phyloP scores from a whole-genome alignment of 2,329 filamentous ascomycete species.

The Phaeosphaeria sp. region DNA sequence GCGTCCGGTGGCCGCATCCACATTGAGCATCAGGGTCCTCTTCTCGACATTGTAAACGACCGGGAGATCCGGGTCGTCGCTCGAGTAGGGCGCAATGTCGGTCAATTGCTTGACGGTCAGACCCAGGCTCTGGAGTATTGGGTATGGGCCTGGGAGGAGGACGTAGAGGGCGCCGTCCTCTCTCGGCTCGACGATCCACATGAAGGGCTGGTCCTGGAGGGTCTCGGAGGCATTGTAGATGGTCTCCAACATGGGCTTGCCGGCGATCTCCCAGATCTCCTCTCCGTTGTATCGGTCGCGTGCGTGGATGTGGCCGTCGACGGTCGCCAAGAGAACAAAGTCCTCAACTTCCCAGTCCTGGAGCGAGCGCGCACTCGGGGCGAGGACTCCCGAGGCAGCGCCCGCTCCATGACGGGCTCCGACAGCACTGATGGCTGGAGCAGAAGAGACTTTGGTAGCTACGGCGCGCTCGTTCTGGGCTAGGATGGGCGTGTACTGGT shows the following conservation, averaged over 20 bases:
- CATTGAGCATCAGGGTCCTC: slow-evolving; percentile 85
- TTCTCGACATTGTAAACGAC: slow-evolving; percentile 92
- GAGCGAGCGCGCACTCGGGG: slow-evolving; percentile 88
- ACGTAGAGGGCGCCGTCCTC: slow-evolving; percentile 87
- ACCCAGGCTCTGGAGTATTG: slow-evolving; percentile 69
- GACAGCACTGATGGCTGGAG: slow-evolving; percentile 90
- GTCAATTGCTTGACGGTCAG: slow-evolving; percentile 86
- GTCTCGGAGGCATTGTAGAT: slow-evolving; percentile 68
- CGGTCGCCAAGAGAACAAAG: slow-evolving; percentile 99
- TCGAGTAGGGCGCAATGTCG: slow-evolving; percentile 80
- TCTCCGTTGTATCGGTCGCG: slow-evolving; percentile 86
- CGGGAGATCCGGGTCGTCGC: slow-evolving; percentile 68
- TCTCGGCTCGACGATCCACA: slow-evolving; percentile 95
- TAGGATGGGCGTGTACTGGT: slow-evolving; percentile 34
- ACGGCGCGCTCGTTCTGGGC: slow-evolving; percentile 85
- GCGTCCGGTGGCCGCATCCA: slow-evolving; percentile 84
- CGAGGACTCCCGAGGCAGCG: slow-evolving; percentile 55
- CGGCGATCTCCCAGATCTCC: slow-evolving; percentile 84
- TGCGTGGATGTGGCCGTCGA: slow-evolving; percentile 95
- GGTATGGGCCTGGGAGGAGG: slow-evolving; percentile 73
- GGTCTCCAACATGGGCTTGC: slow-evolving; percentile 89
- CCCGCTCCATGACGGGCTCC: slow-evolving; percentile 83
- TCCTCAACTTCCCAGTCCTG: slow-evolving; percentile 99
- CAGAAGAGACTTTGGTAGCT: slow-evolving; percentile 76
- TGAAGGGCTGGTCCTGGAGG: slow-evolving; percentile 76